Evolutionary conservation across 2,329 filamentous ascomycete species (phyloP), one percentile per base, ranked within the genome.

Genomic region (Colletotrichum phormii): DNA sequence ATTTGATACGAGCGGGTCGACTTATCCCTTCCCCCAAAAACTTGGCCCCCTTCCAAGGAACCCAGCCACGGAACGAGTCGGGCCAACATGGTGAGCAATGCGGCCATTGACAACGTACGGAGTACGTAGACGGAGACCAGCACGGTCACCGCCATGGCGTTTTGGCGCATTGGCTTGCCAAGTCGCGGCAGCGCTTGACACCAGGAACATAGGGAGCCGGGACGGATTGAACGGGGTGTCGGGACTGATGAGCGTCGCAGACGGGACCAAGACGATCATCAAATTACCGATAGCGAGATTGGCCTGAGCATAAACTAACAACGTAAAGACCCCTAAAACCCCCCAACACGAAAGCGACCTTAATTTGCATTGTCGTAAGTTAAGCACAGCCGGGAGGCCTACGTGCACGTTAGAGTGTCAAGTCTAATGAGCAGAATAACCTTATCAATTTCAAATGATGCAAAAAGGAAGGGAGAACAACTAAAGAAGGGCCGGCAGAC

Each of bases 201-300:
- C 37, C 37, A 42, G 37, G 37, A 42, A 42, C 13, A 42, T 22
- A 49, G 42, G 18, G 7, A 49, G 18, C 42, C 42, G 5, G n/a
- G 46, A 53, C 29, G 29, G 46, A 29, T 11, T n/a, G 54, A 24
- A 18, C 59, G 59, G 66, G 26, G 15, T 29, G 15, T 61, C 60
- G 60, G 49, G 22, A 53, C 64, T 46, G 22, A 13, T 8, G 31
- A 69, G 37, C 31, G 24, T 58, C 46, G 24, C 53, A 59, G 33
- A 24, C 60, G 54, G 65, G 54, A 42, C 53, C 42, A 29, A 46
- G 22, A 33, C 9, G 54, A 53, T 26, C 37, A 60, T 60, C 42
- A 55, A 59, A 64, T 72, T 68, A 63, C 64, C 64, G 64, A 61
- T 61, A 60, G 54, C 49, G 60, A 64, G 24, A 70, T 37, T 69